Percentiles rank a stretch among this genome's conserved stretches.
These are phyloP conservation scores for cucumber (Cucumis sativus) DNA, from an alignment of 306 rosid genomes.

Conservation along the genomic window DNA sequence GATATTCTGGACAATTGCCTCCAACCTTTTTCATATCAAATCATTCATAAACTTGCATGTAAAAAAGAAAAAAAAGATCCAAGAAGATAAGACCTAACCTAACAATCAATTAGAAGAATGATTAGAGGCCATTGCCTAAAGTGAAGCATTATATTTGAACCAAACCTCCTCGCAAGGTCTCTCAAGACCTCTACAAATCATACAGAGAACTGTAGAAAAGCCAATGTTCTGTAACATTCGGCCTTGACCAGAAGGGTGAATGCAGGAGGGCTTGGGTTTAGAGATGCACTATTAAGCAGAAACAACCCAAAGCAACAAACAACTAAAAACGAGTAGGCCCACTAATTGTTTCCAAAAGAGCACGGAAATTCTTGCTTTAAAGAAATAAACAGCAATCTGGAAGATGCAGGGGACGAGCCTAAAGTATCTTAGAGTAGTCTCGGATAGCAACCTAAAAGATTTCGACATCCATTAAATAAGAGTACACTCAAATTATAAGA, in stretches of 20 bases:
- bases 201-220: background rate
- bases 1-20: background rate
- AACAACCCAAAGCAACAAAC: background rate
- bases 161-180: background rate
- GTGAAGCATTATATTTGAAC: background rate
- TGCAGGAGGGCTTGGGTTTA: background rate
- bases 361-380: background rate
- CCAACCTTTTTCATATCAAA: background rate
- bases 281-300: background rate
- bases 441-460: background rate
- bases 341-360: background rate
- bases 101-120: background rate
- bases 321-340: background rate
- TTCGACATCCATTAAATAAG: background rate
- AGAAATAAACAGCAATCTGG: background rate
- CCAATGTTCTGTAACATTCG: background rate
- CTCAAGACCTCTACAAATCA: background rate
- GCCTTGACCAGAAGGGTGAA: background rate
- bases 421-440: background rate
- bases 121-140: background rate
- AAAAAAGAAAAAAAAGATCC: background rate
- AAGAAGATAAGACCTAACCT: background rate
- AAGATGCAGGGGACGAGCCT: background rate
- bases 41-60: background rate
- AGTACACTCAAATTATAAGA: constrained; percentile 7